These are phyloP conservation scores for Coniochaeta sp. DNA, from an alignment of 2,329 filamentous ascomycete species.

Conservation along the genomic window DNA sequence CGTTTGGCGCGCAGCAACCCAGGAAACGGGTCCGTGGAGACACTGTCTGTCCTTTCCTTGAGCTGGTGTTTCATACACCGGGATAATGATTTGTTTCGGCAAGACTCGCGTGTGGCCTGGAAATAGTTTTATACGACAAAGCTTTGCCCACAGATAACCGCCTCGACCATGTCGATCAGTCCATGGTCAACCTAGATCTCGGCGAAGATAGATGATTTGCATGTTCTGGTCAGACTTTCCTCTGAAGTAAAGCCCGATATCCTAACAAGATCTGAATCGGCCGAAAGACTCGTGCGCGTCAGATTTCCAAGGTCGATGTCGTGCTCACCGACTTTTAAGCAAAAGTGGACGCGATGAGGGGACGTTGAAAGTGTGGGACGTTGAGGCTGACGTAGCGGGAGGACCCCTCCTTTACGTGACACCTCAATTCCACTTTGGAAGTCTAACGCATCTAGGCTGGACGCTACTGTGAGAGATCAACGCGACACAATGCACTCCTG, in stretches of 20 bases:
- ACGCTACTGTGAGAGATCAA: background rate
- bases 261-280: background rate
- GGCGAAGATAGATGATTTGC: background rate
- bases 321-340: conserved; percentile 1
- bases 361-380: background rate
- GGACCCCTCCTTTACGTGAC: background rate
- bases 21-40: conserved; percentile 1
- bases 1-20: background rate
- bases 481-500: background rate
- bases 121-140: background rate
- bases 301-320: background rate
- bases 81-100: background rate
- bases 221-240: no score
- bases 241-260: background rate
- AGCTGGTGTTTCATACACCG: background rate
- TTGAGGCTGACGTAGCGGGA: background rate
- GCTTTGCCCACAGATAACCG: background rate
- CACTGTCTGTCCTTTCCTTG: background rate
- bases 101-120: background rate
- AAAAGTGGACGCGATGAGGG: background rate
- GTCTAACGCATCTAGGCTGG: background rate
- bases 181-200: background rate
- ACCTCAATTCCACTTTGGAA: background rate
- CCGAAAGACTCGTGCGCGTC: background rate
- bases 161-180: background rate